These are phyloP conservation scores for Aegilops tauschii DNA, from an alignment of 176 grass and related monocot species.

Conservation along the genomic window DNA sequence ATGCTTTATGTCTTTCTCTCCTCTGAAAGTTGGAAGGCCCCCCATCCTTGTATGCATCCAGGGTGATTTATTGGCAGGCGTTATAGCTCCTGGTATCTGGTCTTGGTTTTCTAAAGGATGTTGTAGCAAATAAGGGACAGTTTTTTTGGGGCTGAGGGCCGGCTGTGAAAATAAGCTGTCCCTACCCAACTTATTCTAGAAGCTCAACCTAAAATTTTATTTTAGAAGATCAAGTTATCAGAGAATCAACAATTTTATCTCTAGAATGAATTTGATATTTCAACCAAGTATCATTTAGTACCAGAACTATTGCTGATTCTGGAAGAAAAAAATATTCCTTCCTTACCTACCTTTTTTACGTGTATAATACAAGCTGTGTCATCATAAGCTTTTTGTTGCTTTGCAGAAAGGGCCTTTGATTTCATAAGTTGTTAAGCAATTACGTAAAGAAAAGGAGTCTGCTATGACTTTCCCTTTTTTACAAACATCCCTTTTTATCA, in stretches of 20 bases:
- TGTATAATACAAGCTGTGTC: not conserved
- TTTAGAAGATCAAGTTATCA: not conserved
- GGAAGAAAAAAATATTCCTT: not conserved
- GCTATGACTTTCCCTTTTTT: conserved; percentile 18
- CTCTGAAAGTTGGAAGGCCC: conserved; percentile 9
- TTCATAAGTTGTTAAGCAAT: not conserved
- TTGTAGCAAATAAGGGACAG: not conserved
- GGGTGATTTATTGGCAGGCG: not conserved
- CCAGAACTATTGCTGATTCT: not conserved
- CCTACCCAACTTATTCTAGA: too few relatives aligned
- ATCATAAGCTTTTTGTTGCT: not conserved
- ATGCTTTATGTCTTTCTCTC: not conserved
- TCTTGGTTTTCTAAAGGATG: conserved; percentile 1
- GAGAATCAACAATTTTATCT: not conserved
- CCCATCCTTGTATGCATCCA: not conserved
- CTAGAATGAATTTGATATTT: conserved; percentile 2
- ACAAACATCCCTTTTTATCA: conserved; percentile 32
- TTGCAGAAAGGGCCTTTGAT: not conserved
- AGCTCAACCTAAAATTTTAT: too few relatives aligned
- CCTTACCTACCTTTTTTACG: not conserved
- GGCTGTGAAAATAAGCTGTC: too few relatives aligned
- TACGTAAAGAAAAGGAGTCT: conserved; percentile 26
- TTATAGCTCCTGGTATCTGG: not conserved
- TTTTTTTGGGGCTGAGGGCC: too few relatives aligned
- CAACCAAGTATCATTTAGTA: conserved; percentile 6